Percentiles rank a stretch among this genome's conserved stretches.
Evolutionary conservation across 2,329 filamentous ascomycete genomes (phyloP).

Genomic region (Mycocentrospora acerina): DNA sequence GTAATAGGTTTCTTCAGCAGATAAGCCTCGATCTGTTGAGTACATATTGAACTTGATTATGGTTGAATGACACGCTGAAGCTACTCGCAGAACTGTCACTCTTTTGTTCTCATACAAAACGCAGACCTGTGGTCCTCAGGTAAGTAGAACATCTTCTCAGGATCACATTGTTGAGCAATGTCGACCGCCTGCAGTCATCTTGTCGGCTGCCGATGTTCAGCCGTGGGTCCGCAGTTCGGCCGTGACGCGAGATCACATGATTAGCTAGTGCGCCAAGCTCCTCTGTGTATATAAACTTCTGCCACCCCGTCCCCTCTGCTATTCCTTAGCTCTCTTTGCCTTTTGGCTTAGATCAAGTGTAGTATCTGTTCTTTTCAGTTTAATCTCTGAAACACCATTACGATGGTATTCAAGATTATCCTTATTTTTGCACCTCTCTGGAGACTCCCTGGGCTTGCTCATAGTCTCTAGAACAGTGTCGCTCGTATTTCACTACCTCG

Average conservation of each 20-base stretch:
- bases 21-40: too few relatives aligned
- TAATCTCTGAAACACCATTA: slow-evolving; percentile 12
- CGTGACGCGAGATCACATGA: neutral
- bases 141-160: too few relatives aligned
- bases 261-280: neutral
- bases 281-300: neutral
- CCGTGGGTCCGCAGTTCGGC: neutral
- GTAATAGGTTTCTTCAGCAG: too few relatives aligned
- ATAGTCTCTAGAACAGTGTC: slow-evolving; percentile 22
- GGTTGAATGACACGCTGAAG: too few relatives aligned
- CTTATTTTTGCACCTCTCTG: slow-evolving; percentile 17
- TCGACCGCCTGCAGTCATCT: too few relatives aligned
- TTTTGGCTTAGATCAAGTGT: slow-evolving; percentile 5
- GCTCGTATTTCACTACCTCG: slow-evolving; percentile 21
- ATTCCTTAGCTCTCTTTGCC: slow-evolving; percentile 3
- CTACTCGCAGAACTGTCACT: too few relatives aligned
- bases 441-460: slow-evolving; percentile 20
- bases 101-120: too few relatives aligned
- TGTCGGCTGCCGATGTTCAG: too few relatives aligned
- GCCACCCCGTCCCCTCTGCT: neutral
- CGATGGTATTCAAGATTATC: slow-evolving; percentile 13
- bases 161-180: too few relatives aligned
- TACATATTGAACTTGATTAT: too few relatives aligned
- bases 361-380: slow-evolving; percentile 10
- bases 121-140: too few relatives aligned